phyloP scores from a whole-genome alignment of 163 green algal genomes.

The Chlorella variabilis region DNA sequence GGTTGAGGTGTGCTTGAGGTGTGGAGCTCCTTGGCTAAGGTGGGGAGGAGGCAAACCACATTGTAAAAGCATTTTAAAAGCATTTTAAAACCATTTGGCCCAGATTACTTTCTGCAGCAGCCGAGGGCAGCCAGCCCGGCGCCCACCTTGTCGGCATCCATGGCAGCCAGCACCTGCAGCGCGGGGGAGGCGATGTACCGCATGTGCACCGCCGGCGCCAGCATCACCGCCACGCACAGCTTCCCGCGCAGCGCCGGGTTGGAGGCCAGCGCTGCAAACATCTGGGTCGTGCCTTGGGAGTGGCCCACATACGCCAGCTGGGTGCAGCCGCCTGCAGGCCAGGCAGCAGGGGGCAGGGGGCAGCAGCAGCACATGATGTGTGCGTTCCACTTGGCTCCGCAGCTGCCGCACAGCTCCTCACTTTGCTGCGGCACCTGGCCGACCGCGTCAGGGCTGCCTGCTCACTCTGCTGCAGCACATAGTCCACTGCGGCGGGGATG shows the following conservation, averaged over 20 bases:
- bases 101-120: too few species aligned
- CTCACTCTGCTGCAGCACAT: constrained; percentile 50
- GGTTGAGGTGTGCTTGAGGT: too few species aligned
- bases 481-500: constrained; percentile 22
- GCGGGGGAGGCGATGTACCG: constrained; percentile 53
- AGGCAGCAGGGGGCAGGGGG: neutral
- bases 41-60: too few species aligned
- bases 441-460: too few species aligned
- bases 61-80: too few species aligned
- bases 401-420: too few species aligned
- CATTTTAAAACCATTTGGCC: too few species aligned
- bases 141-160: constrained; percentile 63
- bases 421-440: neutral
- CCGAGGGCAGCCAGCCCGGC: too few species aligned
- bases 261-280: constrained; percentile 60
- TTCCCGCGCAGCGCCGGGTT: neutral
- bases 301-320: constrained; percentile 62
- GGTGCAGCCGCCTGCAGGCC: neutral
- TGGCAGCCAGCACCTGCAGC: constrained; percentile 51
- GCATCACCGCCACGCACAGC: constrained; percentile 62
- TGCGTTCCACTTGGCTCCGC: too few species aligned
- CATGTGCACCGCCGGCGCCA: constrained; percentile 75
- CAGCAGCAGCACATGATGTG: neutral
- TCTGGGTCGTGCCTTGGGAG: constrained; percentile 76
- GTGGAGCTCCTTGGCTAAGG: too few species aligned